These are phyloP conservation scores for Fusarium acutatum DNA, from an alignment of 2,329 filamentous ascomycete genomes.

Conservation along the genomic window DNA sequence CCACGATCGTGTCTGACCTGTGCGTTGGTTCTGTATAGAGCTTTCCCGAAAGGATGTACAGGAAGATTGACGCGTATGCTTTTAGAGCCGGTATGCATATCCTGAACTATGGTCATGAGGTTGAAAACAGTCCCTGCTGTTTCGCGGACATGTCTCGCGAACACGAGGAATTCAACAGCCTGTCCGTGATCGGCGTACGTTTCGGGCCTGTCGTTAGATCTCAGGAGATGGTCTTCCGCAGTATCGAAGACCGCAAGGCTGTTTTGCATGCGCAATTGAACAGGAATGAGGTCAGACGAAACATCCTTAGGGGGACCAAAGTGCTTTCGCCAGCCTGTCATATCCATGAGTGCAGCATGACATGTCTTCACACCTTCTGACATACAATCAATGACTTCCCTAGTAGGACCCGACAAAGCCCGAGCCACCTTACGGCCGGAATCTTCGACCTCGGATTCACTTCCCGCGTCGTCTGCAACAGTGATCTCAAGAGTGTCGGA, in stretches of 20 bases:
- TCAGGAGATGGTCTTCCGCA: slow-evolving; percentile 57
- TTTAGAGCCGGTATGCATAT: slow-evolving; percentile 54
- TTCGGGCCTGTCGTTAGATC: slow-evolving; percentile 54
- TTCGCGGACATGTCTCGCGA: slow-evolving; percentile 63
- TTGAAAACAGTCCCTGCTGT: slow-evolving; percentile 57
- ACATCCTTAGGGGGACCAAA: slow-evolving; percentile 54
- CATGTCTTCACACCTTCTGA: slow-evolving; percentile 54
- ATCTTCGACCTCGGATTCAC: slow-evolving; percentile 22
- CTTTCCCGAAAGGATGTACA: slow-evolving; percentile 63
- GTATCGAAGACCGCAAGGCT: slow-evolving; percentile 57
- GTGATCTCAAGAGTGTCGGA: slow-evolving; percentile 27
- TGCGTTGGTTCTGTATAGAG: slow-evolving; percentile 61
- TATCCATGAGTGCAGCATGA: slow-evolving; percentile 63
- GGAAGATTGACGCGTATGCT: slow-evolving; percentile 57
- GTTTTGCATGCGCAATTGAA: slow-evolving; percentile 52
- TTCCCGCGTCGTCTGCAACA: slow-evolving; percentile 5
- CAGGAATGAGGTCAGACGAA: slow-evolving; percentile 53
- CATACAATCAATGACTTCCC: slow-evolving; percentile 57
- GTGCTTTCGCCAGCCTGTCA: slow-evolving; percentile 59
- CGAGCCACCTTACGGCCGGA: slow-evolving; percentile 36
- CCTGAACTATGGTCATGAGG: slow-evolving; percentile 56
- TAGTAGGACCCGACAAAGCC: slow-evolving; percentile 56
- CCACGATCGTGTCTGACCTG: slow-evolving; percentile 68
- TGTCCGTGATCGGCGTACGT: slow-evolving; percentile 58
- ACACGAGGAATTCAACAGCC: slow-evolving; percentile 63